A percentile compares a stretch with the other conserved stretches of the same genome.
These are phyloP conservation scores for Penicillium sp. DNA, from an alignment of 2,329 filamentous ascomycete genomes.

Conservation along the genomic window DNA sequence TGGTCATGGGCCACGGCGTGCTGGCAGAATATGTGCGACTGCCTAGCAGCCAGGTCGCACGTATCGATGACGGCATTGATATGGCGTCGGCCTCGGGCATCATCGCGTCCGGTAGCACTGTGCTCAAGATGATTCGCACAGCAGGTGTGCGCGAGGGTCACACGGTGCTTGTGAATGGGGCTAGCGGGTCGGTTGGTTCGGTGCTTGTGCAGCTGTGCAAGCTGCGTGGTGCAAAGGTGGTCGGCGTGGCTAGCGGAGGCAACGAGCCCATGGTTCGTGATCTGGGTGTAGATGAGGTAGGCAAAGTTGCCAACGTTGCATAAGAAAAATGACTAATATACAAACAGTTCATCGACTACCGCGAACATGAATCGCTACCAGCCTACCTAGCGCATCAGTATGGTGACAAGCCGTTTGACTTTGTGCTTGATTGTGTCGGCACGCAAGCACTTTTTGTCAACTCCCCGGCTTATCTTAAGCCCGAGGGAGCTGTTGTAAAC, in stretches of 20 bases:
- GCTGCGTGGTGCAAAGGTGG: slow-evolving; percentile 16
- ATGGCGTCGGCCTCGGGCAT: slow-evolving; percentile 20
- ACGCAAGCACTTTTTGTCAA: slow-evolving; percentile 20
- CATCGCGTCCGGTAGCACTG: slow-evolving; percentile 14
- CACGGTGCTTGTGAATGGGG: slow-evolving; percentile 20
- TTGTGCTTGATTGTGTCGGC: slow-evolving; percentile 22
- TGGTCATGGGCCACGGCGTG: slow-evolving; percentile 11
- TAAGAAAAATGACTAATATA: not conserved
- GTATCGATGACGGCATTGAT: slow-evolving; percentile 4
- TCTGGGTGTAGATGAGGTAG: slow-evolving; percentile 21
- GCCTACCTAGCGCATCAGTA: slow-evolving; percentile 13
- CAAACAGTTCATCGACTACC: slow-evolving; percentile 17
- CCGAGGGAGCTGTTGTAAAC: slow-evolving; percentile 13
- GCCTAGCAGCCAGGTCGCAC: slow-evolving; percentile 7
- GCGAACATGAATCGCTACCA: slow-evolving; percentile 10
- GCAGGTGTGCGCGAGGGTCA: slow-evolving; percentile 20
- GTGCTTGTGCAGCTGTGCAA: slow-evolving; percentile 22
- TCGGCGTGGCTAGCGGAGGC: slow-evolving; percentile 21
- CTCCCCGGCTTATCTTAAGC: slow-evolving; percentile 18
- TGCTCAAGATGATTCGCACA: slow-evolving; percentile 20
- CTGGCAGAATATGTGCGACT: slow-evolving; percentile 16
- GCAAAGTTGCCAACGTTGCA: not conserved
- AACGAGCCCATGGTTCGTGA: slow-evolving; percentile 20
- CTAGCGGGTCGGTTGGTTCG: slow-evolving; percentile 20
- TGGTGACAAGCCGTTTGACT: slow-evolving; percentile 19